Conservation (phyloP, 2,329 filamentous ascomycete species). For the Didymella segeticola region DNA sequence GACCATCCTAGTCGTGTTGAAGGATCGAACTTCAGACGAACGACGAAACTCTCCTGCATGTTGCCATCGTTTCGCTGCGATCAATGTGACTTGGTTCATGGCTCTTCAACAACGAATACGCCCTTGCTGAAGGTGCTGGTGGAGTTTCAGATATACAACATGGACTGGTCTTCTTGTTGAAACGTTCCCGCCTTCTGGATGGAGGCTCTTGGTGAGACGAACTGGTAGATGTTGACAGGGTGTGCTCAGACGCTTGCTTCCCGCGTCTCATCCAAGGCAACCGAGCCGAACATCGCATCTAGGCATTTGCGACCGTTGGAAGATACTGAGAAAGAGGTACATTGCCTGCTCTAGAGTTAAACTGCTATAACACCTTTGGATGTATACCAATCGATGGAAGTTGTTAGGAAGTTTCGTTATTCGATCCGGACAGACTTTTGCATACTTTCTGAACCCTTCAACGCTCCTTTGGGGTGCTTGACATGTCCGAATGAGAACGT, state of each 20-base stretch:
- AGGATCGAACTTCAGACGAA: constrained; percentile 10
- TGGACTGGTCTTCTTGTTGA: constrained; percentile 18
- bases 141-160: constrained; percentile 17
- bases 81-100: constrained; percentile 15
- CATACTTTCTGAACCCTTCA: not conserved
- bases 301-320: not conserved
- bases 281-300: constrained; percentile 6
- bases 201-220: constrained; percentile 20
- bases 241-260: constrained; percentile 27
- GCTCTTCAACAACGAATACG: constrained; percentile 10
- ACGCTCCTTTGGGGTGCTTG: not conserved
- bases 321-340: not conserved
- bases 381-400: not conserved
- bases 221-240: constrained; percentile 25
- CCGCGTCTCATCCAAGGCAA: constrained; percentile 14
- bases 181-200: constrained; percentile 30
- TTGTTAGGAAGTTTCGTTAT: not conserved
- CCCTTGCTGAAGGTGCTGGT: constrained; percentile 17
- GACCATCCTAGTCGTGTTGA: constrained; percentile 6
- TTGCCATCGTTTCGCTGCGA: constrained; percentile 26
- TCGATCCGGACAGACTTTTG: too few relatives aligned
- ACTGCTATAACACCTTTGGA: not conserved
- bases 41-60: constrained; percentile 19
- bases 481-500: not conserved
- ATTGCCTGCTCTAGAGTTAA: not conserved